phyloP scores from a whole-genome alignment of 495 filamentous ascomycete species.

The Hyaloscypha finlandica region DNA sequence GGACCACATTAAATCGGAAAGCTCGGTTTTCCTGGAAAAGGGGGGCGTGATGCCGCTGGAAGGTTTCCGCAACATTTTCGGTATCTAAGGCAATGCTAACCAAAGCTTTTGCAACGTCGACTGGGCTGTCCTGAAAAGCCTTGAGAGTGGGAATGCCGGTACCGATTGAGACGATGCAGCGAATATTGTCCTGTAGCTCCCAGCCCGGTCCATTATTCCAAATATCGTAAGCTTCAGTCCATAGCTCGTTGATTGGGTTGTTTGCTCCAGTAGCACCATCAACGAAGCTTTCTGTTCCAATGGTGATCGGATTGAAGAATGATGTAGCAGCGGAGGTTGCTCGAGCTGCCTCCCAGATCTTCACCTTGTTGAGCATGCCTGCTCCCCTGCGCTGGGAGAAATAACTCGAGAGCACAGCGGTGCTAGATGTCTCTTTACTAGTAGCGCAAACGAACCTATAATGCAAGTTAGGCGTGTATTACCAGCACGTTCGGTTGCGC shows the following conservation, averaged over 20 bases:
- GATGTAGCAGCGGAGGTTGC: conserved; percentile 47
- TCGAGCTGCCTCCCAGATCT: conserved; percentile 49
- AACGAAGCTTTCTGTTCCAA: conserved; percentile 43
- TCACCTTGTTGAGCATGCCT: conserved; percentile 41
- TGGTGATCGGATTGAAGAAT: conserved; percentile 49
- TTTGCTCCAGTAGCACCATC: conserved; percentile 45
- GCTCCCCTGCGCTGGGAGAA: conserved; percentile 38
- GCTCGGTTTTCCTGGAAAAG: conserved; percentile 39
- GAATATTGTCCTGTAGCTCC: conserved; percentile 38
- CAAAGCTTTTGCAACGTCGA: conserved; percentile 36
- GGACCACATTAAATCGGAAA: conserved; percentile 50
- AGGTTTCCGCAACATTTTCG: conserved; percentile 42
- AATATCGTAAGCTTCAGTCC: conserved; percentile 45
- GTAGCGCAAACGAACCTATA: conserved; percentile 53
- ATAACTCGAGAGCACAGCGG: conserved; percentile 48
- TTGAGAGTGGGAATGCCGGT: conserved; percentile 42
- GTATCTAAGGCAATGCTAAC: conserved; percentile 41
- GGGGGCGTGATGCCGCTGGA: conserved; percentile 40
- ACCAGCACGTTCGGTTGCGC: conserved; percentile 6
- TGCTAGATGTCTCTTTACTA: conserved; percentile 42
- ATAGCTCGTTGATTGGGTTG: conserved; percentile 49
- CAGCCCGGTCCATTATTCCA: conserved; percentile 35
- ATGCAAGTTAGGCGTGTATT: neutral
- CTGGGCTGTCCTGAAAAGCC: conserved; percentile 33
- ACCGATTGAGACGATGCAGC: conserved; percentile 50